Evolutionary conservation across 163 green algal species (phyloP), one percentile per base, ranked within the genome.

Genomic region (Trebouxia gelatinosa): DNA sequence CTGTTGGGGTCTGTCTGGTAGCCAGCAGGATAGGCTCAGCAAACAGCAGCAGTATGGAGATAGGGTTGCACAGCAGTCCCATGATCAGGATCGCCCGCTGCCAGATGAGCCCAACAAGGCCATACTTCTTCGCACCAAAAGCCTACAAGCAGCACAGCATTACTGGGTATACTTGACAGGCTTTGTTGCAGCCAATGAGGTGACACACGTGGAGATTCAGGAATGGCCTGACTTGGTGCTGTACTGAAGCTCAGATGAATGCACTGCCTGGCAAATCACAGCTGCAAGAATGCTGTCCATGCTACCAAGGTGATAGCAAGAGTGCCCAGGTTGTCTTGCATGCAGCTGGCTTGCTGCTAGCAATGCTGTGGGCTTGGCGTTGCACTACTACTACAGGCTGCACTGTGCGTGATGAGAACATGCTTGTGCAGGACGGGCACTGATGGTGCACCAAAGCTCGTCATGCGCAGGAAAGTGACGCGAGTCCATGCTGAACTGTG

Each of bases 11-110:
- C 57, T 79, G 74, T 13, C 74, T 57, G 57, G 40, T 70, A 2
- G 64, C 26, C n/a, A 84, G 35, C 71, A 90, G 70, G 19, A 82
- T 21, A 6, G 57, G 66, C 35, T 80, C 65, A 4, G 83, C 75
- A 37, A 64, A 61, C 5, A 65, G 38, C 71, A 81, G 83, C 37
- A 79, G 26, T 0, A 68, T 26, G 29, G n/a, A n/a, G 43, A 87
- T 65, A 4, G 77, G 38, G 11, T 61, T n/a, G 64, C 57, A 65
- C 0, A 57, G 28, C 9, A 85, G 6, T 7, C 77, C 28, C 38
- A 57, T 31, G 32, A 81, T 78, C 5, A 87, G 59, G 17, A 85
- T 31, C 28, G 75, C 78, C 2, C 83, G 70, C 74, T 87, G 83
- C 66, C 81, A 71, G 3, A 79, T 28, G 19, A 72, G 23, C 21